Conservation (phyloP, 306 rosid species). For the Prunus dulcis region DNA sequence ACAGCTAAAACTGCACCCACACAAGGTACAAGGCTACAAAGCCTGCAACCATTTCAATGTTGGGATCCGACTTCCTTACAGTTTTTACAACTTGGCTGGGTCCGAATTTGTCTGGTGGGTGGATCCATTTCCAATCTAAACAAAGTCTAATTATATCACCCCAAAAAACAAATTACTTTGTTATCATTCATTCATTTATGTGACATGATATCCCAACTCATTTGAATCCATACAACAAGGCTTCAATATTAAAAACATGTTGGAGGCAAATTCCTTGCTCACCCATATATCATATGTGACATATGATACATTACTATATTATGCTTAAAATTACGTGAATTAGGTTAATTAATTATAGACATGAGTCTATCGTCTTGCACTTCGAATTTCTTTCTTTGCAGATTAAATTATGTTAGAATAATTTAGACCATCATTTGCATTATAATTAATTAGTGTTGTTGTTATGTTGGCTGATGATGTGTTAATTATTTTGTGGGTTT, state of each 20-base stretch:
- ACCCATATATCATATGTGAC: no score
- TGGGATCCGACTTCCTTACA: background rate
- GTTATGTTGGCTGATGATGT: background rate
- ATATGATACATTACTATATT: no score
- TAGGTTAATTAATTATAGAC: fast-evolving
- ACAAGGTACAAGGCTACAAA: background rate
- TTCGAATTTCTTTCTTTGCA: fast-evolving
- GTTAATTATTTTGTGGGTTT: background rate
- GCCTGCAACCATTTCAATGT: background rate
- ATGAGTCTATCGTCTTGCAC: fast-evolving
- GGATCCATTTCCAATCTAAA: background rate
- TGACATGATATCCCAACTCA: no score
- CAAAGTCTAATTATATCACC: background rate
- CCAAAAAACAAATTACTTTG: no score
- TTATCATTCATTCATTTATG: no score
- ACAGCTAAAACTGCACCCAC: conserved; percentile 6
- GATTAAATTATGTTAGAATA: no score
- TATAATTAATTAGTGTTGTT: no score
- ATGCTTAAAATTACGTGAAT: no score
- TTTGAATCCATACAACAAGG: no score
- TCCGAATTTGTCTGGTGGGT: background rate
- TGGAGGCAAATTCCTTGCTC: no score
- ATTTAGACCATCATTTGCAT: no score
- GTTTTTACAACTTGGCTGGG: conserved; percentile 18
- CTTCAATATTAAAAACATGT: no score